These are phyloP conservation scores for Jatropha multifida DNA, from an alignment of 441 rosid species.

Conservation along the genomic window DNA sequence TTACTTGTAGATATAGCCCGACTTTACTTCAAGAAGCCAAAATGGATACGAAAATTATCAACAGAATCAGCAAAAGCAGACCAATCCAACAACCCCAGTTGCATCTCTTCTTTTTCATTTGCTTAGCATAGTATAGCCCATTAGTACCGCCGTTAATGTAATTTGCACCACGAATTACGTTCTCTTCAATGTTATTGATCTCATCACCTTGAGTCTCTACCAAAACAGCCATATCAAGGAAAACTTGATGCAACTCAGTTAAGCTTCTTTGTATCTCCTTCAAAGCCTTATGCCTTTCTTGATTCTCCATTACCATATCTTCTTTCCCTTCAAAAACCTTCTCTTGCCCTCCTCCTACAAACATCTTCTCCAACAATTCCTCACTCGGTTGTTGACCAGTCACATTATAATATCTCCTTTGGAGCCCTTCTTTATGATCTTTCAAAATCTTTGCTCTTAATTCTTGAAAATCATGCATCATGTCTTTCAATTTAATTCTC, in stretches of 20 bases:
- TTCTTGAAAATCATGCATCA: constrained; percentile 41
- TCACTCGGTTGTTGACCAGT: constrained; percentile 36
- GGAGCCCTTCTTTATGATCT: constrained; percentile 39
- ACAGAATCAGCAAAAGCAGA: constrained; percentile 19
- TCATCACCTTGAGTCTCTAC: constrained; percentile 46
- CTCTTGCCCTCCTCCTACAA: constrained; percentile 25
- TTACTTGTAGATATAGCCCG: background rate
- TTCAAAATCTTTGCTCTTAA: constrained; percentile 36
- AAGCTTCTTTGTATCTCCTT: constrained; percentile 44
- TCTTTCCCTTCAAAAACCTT: constrained; percentile 31
- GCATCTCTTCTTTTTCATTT: constrained; percentile 27
- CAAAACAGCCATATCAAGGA: constrained; percentile 50
- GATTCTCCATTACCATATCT: constrained; percentile 29
- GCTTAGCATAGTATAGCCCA: constrained; percentile 28
- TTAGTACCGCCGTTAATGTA: constrained; percentile 33
- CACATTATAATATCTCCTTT: constrained; percentile 33
- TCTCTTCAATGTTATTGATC: constrained; percentile 32
- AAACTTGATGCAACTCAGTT: constrained; percentile 44
- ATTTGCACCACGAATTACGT: constrained; percentile 22
- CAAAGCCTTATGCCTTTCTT: constrained; percentile 38
- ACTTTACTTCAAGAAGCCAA: constrained; percentile 20
- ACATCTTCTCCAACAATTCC: constrained; percentile 36
- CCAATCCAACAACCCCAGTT: constrained; percentile 32
- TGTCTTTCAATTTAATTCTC: constrained; percentile 32
- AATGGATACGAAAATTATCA: constrained; percentile 24